These are phyloP conservation scores for Camillea tinctor DNA, from an alignment of 2,329 filamentous ascomycete species.

Conservation along the genomic window DNA sequence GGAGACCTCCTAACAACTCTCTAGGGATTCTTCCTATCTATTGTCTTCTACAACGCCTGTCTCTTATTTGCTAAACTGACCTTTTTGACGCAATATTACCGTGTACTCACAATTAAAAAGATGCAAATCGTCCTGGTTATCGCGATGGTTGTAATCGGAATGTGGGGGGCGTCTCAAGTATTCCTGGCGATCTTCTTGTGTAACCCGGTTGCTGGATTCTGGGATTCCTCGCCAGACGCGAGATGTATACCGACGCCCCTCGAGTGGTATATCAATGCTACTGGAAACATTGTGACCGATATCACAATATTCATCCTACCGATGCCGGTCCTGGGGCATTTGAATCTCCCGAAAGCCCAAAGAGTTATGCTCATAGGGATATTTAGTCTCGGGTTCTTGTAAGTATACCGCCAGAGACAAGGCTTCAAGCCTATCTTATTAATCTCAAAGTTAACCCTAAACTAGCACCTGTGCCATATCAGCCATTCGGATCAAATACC, in stretches of 20 bases:
- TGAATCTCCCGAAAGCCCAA: slow-evolving; percentile 35
- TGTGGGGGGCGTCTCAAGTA: slow-evolving; percentile 38
- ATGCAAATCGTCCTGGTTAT: slow-evolving; percentile 32
- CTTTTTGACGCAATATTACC: slow-evolving; percentile 40
- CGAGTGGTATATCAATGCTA: slow-evolving; percentile 35
- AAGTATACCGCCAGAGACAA: slow-evolving; percentile 16
- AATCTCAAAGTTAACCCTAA: no score
- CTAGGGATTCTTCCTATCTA: slow-evolving; percentile 38
- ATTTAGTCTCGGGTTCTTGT: slow-evolving; percentile 41
- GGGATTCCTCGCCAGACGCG: slow-evolving; percentile 28
- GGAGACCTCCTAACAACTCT: slow-evolving; percentile 1
- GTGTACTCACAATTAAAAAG: slow-evolving; percentile 33
- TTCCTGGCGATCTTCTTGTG: slow-evolving; percentile 37
- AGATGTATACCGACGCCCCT: slow-evolving; percentile 35
- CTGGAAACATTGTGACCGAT: slow-evolving; percentile 39
- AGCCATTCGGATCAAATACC: slow-evolving; percentile 38
- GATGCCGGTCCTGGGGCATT: slow-evolving; percentile 32
- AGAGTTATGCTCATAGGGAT: slow-evolving; percentile 35
- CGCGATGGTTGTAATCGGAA: slow-evolving; percentile 32
- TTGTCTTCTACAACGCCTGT: slow-evolving; percentile 37
- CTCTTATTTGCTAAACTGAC: slow-evolving; percentile 37
- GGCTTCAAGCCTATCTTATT: background rate
- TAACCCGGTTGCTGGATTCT: slow-evolving; percentile 36
- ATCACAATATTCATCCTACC: slow-evolving; percentile 37
- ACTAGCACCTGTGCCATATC: slow-evolving; percentile 38